Evolutionary conservation across 805 yeast genomes (phyloP).

Genomic region (Cyberlindnera xylosilytica): DNA sequence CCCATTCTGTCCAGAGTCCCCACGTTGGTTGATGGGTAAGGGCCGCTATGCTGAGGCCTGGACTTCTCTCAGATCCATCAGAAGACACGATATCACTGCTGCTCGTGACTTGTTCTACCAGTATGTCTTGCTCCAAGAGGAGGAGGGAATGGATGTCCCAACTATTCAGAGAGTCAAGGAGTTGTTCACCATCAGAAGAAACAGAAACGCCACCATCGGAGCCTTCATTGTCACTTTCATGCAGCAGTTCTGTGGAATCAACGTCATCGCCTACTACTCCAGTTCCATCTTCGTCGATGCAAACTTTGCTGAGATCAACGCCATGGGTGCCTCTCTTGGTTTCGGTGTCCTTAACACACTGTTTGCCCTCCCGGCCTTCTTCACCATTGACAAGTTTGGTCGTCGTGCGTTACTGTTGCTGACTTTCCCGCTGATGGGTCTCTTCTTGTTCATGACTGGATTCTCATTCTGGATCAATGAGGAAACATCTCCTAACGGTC

Average conservation of each 20-base stretch:
- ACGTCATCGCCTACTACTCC: slow-evolving; percentile 83
- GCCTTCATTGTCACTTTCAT: slow-evolving; percentile 81
- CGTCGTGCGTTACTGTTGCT: slow-evolving; percentile 57
- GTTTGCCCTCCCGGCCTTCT: slow-evolving; percentile 81
- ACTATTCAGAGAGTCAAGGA: slow-evolving; percentile 47
- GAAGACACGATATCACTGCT: slow-evolving; percentile 53
- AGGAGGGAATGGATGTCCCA: slow-evolving; percentile 47
- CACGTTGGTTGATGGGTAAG: slow-evolving; percentile 76
- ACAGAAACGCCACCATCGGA: slow-evolving; percentile 78
- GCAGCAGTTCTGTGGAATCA: slow-evolving; percentile 91
- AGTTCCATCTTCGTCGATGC: slow-evolving; percentile 71
- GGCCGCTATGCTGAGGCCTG: slow-evolving; percentile 59
- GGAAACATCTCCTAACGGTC: slow-evolving; percentile 39
- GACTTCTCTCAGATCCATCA: slow-evolving; percentile 45
- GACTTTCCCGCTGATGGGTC: slow-evolving; percentile 64
- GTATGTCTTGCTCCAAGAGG: slow-evolving; percentile 61
- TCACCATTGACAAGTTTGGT: slow-evolving; percentile 75
- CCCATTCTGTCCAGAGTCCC: slow-evolving; percentile 71
- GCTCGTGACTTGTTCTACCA: slow-evolving; percentile 73
- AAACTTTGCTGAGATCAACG: slow-evolving; percentile 56
- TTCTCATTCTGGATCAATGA: slow-evolving; percentile 68
- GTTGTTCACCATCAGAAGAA: slow-evolving; percentile 70
- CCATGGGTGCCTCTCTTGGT: slow-evolving; percentile 81
- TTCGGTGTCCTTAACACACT: slow-evolving; percentile 78
- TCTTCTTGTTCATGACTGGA: slow-evolving; percentile 58